Conservation (phyloP, 768 basidiomycete species). For the Rhizopogon vulgaris region DNA sequence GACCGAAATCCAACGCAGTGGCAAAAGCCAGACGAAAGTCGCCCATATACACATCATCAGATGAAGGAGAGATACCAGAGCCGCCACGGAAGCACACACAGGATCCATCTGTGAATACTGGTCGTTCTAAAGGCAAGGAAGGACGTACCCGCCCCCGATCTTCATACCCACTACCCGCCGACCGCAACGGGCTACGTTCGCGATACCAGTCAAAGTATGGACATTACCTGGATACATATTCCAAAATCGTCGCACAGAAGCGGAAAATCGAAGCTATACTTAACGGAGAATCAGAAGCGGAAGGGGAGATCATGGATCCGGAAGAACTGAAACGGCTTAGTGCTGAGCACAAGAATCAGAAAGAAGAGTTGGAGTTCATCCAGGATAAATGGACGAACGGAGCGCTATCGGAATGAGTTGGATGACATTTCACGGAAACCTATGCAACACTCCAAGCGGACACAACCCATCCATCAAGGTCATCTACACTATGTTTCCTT, state of each 20-base stretch:
- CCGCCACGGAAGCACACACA: slow-evolving; percentile 65
- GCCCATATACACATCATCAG: slow-evolving; percentile 9
- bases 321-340: slow-evolving; percentile 46
- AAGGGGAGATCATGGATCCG: slow-evolving; percentile 45
- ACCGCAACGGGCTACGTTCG: slow-evolving; percentile 45
- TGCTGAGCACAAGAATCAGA: slow-evolving; percentile 38
- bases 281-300: slow-evolving; percentile 48
- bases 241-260: slow-evolving; percentile 44
- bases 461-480: not conserved
- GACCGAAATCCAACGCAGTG: not conserved
- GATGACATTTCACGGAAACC: not conserved
- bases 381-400: slow-evolving; percentile 30
- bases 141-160: slow-evolving; percentile 25
- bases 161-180: slow-evolving; percentile 33
- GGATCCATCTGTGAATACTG: slow-evolving; percentile 26
- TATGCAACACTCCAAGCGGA: not conserved
- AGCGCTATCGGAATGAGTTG: slow-evolving; percentile 11
- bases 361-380: slow-evolving; percentile 51
- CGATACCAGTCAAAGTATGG: slow-evolving; percentile 48
- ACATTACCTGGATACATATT: slow-evolving; percentile 43
- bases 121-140: slow-evolving; percentile 12
- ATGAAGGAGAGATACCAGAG: slow-evolving; percentile 52
- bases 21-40: slow-evolving; percentile 22
- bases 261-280: slow-evolving; percentile 48
- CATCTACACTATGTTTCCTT: not conserved